A percentile compares a stretch with the other conserved stretches of the same genome.
These are phyloP conservation scores for Capronia coronata DNA, from an alignment of 2,329 filamentous ascomycete species.

Conservation along the genomic window DNA sequence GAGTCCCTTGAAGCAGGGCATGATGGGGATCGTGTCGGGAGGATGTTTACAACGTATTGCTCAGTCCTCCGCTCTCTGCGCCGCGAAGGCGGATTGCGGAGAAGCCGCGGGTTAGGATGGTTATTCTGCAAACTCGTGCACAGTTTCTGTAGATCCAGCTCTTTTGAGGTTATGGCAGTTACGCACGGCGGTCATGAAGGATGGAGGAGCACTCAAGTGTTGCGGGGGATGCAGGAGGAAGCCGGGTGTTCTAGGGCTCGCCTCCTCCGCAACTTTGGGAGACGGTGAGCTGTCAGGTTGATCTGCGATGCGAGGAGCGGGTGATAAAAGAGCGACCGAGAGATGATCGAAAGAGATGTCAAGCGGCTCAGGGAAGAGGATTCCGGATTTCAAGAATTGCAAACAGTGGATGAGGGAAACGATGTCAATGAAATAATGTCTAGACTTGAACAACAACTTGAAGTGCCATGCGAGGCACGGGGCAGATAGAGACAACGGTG, in stretches of 20 bases:
- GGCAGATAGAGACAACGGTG: not conserved
- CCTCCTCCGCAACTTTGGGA: conserved; percentile 14
- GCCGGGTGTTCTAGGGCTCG: conserved; percentile 5
- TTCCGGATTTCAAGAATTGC: not conserved
- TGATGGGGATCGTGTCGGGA: conserved; percentile 31
- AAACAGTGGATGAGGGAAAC: not conserved
- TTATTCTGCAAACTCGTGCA: not conserved
- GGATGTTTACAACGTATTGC: not conserved
- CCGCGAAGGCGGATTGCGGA: conserved; percentile 14
- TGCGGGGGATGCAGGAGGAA: conserved; percentile 4
- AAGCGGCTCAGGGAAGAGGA: not conserved
- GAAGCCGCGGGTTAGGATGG: conserved; percentile 6
- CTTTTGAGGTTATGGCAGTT: conserved; percentile 1
- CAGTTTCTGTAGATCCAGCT: conserved; percentile 7
- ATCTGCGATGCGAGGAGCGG: not conserved
- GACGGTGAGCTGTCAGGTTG: conserved; percentile 16
- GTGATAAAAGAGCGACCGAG: not conserved
- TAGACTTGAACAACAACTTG: not conserved
- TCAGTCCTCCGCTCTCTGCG: conserved; percentile 20
- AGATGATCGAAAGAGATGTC: not conserved
- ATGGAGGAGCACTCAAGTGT: not conserved
- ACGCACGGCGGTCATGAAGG: not conserved
- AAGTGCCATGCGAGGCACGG: not conserved
- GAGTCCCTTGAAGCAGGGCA: conserved; percentile 99
- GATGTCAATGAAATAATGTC: conserved; percentile 1